Evolutionary conservation across 345 rosid genomes (phyloP).

Genomic region (Eucalyptus virginea): DNA sequence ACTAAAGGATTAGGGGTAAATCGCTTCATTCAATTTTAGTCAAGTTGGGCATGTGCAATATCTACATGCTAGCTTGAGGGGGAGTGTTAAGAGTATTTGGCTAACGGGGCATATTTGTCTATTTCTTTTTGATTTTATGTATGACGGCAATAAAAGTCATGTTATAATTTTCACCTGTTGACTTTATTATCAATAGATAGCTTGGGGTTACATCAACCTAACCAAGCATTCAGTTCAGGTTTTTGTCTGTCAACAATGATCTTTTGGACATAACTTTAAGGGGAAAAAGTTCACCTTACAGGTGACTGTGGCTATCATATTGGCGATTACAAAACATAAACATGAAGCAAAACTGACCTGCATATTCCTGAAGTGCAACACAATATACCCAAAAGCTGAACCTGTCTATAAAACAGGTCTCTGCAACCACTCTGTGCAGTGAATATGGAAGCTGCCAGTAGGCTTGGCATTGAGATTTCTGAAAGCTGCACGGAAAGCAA

Average conservation of each 20-base stretch:
- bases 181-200: not conserved
- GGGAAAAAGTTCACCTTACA: not conserved
- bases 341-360: conserved; percentile 10
- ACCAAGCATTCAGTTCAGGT: not conserved
- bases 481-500: conserved; percentile 13
- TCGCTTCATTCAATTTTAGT: not conserved
- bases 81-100: not conserved
- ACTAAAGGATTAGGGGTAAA: not conserved
- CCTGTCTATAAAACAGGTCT: conserved; percentile 7
- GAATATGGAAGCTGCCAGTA: conserved; percentile 36
- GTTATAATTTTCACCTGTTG: not conserved
- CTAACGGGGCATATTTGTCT: not conserved
- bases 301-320: not conserved
- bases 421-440: conserved; percentile 22
- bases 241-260: not conserved
- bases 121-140: not conserved
- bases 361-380: conserved; percentile 34
- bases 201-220: not conserved
- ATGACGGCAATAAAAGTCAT: not conserved
- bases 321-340: not conserved
- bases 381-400: conserved; percentile 13
- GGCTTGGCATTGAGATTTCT: conserved; percentile 36
- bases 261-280: not conserved
- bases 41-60: not conserved
- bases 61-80: not conserved